These are phyloP conservation scores for Phytophthora europaea DNA, from an alignment of 352 stramenopile species.

Conservation along the genomic window DNA sequence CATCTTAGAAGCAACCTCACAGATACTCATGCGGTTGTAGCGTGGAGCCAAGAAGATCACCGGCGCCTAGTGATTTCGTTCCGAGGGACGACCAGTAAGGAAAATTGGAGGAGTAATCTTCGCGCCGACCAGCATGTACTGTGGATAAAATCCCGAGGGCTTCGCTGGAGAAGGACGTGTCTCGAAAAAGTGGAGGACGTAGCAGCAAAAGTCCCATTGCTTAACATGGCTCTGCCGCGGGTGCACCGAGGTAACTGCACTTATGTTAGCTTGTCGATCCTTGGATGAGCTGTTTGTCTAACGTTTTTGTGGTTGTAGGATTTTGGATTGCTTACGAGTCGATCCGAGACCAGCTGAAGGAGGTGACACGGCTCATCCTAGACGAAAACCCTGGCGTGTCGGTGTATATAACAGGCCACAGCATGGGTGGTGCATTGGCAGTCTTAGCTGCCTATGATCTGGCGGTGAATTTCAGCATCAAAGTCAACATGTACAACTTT, in stretches of 20 bases:
- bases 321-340: slow-evolving; percentile 91
- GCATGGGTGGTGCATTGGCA: slow-evolving; percentile 92
- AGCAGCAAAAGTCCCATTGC: slow-evolving; percentile 77
- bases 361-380: slow-evolving; percentile 80
- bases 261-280: neutral
- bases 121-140: slow-evolving; percentile 84
- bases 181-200: slow-evolving; percentile 69
- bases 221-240: slow-evolving; percentile 88
- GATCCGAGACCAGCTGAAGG: slow-evolving; percentile 79
- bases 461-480: slow-evolving; percentile 86
- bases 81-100: slow-evolving; percentile 85
- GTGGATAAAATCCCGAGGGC: slow-evolving; percentile 78
- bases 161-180: slow-evolving; percentile 64
- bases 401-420: slow-evolving; percentile 94
- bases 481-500: slow-evolving; percentile 93
- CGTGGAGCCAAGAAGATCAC: slow-evolving; percentile 55
- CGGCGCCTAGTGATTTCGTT: slow-evolving; percentile 88
- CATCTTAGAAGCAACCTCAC: slow-evolving; percentile 77
- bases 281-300: slow-evolving; percentile 7
- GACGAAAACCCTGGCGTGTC: slow-evolving; percentile 88
- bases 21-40: slow-evolving; percentile 84
- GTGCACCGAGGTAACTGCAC: slow-evolving; percentile 78
- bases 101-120: slow-evolving; percentile 92
- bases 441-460: slow-evolving; percentile 90
- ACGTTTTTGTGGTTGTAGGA: slow-evolving; percentile 43